A percentile compares a stretch with the other conserved stretches of the same genome.
Conservation (phyloP, 2,329 filamentous ascomycete genomes). For the Xylariales sp. region DNA sequence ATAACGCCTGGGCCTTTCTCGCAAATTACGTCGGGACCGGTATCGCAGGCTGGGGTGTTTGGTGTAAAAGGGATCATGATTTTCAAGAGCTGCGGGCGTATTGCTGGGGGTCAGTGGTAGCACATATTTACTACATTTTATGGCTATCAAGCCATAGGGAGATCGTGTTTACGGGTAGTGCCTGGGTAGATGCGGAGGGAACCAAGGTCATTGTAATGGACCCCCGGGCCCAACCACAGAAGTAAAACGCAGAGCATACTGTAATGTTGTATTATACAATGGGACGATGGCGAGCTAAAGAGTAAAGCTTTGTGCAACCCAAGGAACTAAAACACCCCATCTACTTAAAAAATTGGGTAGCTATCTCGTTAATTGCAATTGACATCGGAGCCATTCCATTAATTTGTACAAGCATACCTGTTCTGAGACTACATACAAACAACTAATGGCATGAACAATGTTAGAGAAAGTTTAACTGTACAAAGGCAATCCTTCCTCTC, state of each 20-base stretch:
- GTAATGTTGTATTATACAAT: neutral
- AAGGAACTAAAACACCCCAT: neutral
- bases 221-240: slow-evolving; percentile 38
- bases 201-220: slow-evolving; percentile 61
- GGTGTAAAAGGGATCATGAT: slow-evolving; percentile 61
- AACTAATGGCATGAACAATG: slow-evolving; percentile 10
- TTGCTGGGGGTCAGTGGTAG: slow-evolving; percentile 80
- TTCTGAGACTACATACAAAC: slow-evolving; percentile 17
- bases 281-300: neutral
- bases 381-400: neutral
- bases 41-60: slow-evolving; percentile 74
- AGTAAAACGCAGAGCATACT: slow-evolving; percentile 6
- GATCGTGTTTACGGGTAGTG: slow-evolving; percentile 66
- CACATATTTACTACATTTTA: slow-evolving; percentile 79
- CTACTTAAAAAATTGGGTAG: neutral
- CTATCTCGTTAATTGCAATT: neutral
- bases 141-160: slow-evolving; percentile 76
- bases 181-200: slow-evolving; percentile 75
- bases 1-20: slow-evolving; percentile 71
- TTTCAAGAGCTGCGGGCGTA: slow-evolving; percentile 71
- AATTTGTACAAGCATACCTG: neutral
- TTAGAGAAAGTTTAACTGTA: slow-evolving; percentile 9
- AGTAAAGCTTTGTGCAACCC: neutral
- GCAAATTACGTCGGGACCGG: slow-evolving; percentile 69
- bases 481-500: slow-evolving; percentile 18